Evolutionary conservation across 2,329 filamentous ascomycete species (phyloP).

Genomic region (Pseudogymnoascus sp.): DNA sequence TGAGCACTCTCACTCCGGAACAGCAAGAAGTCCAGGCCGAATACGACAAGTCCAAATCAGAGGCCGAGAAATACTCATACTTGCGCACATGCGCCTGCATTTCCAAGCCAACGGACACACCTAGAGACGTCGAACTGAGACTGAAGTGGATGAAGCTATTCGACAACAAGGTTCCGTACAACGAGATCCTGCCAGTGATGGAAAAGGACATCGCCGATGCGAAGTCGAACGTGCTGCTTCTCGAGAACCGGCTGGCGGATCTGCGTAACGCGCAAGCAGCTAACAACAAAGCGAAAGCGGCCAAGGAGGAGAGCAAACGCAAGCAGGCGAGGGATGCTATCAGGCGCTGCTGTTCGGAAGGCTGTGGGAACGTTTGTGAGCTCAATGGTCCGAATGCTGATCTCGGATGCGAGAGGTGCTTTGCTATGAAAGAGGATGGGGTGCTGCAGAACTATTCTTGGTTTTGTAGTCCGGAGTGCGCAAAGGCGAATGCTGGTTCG

Average conservation of each 20-base stretch:
- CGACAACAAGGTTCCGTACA: not conserved
- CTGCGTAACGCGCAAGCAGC: not conserved
- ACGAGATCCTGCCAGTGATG: not conserved
- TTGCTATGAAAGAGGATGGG: not conserved
- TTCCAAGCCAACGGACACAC: not conserved
- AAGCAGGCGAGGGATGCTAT: not conserved
- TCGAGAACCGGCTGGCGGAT: constrained; percentile 1
- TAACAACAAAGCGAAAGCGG: not conserved
- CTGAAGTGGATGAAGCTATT: constrained; percentile 1
- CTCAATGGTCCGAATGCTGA: not conserved
- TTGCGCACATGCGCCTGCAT: not conserved
- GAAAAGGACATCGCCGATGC: not conserved
- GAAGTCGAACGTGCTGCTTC: not conserved
- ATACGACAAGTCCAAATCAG: not conserved
- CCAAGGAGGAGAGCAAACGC: not conserved
- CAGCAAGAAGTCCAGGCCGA: not conserved
- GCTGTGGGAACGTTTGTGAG: not conserved
- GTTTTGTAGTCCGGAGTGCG: not conserved
- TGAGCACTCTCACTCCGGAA: not conserved
- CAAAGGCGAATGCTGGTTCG: not conserved
- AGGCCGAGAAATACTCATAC: not conserved
- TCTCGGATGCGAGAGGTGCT: constrained; percentile 3
- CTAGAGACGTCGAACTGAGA: not conserved
- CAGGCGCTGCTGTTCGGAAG: not conserved
- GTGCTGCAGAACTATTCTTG: not conserved